A percentile compares a stretch with the other conserved stretches of the same genome.
Evolutionary conservation across 257 asterid genomes (phyloP).

Genomic region (Nicotiana sylvestris): DNA sequence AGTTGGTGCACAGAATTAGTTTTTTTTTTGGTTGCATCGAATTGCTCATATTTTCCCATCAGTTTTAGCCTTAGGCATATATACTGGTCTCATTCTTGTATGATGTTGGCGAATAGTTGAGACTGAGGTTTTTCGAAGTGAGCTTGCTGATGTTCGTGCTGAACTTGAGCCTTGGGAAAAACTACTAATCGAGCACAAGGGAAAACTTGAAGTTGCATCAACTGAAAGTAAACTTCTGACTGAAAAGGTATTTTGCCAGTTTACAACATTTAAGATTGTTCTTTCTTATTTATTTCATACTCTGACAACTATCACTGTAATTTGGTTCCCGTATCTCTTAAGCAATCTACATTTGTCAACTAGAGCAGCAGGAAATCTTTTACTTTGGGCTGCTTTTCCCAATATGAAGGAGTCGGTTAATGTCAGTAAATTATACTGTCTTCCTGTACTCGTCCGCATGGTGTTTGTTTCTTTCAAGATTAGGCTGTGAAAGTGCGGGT

Average conservation of each 20-base stretch:
- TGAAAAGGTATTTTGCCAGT: slow-evolving; percentile 52
- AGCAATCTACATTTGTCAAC: not conserved
- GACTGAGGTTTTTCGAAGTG: slow-evolving; percentile 66
- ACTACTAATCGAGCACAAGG: slow-evolving; percentile 76
- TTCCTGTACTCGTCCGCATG: not conserved
- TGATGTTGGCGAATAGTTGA: slow-evolving; percentile 52
- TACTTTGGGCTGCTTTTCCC: not conserved
- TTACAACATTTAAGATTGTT: not conserved
- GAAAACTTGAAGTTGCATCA: slow-evolving; percentile 84
- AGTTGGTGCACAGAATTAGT: not conserved
- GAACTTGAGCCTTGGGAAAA: slow-evolving; percentile 97
- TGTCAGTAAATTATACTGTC: not conserved
- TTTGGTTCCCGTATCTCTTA: not conserved
- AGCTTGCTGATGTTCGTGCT: slow-evolving; percentile 80
- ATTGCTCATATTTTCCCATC: not conserved
- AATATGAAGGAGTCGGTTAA: not conserved
- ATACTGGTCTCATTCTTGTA: not conserved
- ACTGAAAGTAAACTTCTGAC: slow-evolving; percentile 64
- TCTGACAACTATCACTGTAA: not conserved
- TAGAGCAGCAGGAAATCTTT: not conserved
- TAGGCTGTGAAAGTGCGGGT: not conserved
- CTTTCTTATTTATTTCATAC: not conserved
- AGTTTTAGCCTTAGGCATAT: not conserved
- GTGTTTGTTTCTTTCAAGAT: not conserved
- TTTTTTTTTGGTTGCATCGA: not conserved